Base-by-base conservation (phyloP, 345 rosid genomes). In the Gossypium mustelinum region DNA sequence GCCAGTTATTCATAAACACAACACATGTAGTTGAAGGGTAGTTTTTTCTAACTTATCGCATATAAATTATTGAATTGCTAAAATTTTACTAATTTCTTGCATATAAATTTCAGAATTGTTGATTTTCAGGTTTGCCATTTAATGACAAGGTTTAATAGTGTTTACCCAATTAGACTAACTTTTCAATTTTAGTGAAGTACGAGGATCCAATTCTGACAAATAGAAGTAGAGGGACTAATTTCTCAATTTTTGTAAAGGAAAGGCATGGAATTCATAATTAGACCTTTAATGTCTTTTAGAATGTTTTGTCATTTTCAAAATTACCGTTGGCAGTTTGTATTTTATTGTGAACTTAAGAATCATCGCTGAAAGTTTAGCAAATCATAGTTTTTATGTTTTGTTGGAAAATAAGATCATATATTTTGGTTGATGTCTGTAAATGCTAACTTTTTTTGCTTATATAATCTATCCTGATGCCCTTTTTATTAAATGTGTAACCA, bases 401-500 rank as follows among this genome's bases (percentile, higher is more conserved):
- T 24, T 11, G 12, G 41, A 18, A 9, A 22, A 41, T 25, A 16
- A 6, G 12, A 16, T 47, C 43, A 45, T 27, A 60, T 59, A 41
- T 54, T 14, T 25, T 43, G 51, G 13, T 44, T 25, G 57, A 44
- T 57, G 7, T 29, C 34, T 56, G 51, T 20, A 18, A 20, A n/a
- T 72, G 64, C 29, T 51, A 7, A n/a, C 17, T 11, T 48, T 66
- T 27, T 34, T 34, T 34, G 50, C n/a, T 20, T 50, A 6, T 9
- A 29, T 44, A 18, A 17, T 25, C 43, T 74, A 74, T 74, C 39
- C 47, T 61, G 55, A 34, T 68, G 18, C 2, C 18, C 71, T 59
- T 61, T 55, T 74, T 66, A 48, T 71, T 12, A 55, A 57, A 48
- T 45, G 27, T 79, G 68, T 59, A 41, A 3, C 1, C 84, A 95